A percentile compares a stretch with the other conserved stretches of the same genome.
Evolutionary conservation across 768 basidiomycete genomes (phyloP).

Genomic region (Melanogaster broomeanus): DNA sequence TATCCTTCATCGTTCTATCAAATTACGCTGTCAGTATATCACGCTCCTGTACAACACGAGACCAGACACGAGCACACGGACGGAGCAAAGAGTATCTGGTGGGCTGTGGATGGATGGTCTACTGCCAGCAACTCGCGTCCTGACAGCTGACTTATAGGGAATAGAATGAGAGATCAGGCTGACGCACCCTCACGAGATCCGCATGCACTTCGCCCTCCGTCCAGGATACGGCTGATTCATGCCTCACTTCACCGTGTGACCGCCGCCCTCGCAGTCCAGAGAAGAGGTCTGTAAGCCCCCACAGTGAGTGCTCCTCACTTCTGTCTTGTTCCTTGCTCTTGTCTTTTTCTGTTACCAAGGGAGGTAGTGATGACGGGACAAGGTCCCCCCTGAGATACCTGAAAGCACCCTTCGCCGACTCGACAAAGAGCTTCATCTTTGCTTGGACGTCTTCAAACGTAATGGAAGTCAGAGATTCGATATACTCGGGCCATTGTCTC

Average conservation of each 20-base stretch:
- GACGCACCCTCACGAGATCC: constrained; percentile 68
- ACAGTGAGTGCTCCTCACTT: constrained; percentile 40
- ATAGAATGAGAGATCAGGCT: constrained; percentile 3
- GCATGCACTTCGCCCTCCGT: constrained; percentile 84
- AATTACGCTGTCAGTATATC: constrained; percentile 10
- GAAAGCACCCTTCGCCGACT: constrained; percentile 59
- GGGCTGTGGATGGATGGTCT: constrained; percentile 1
- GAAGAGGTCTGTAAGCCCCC: constrained; percentile 69
- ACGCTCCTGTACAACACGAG: constrained; percentile 4
- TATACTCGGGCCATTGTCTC: constrained; percentile 29
- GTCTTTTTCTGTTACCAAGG: constrained; percentile 29
- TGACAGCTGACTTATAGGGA: not conserved
- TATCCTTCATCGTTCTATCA: constrained; percentile 72
- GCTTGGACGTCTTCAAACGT: constrained; percentile 59
- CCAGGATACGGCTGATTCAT: constrained; percentile 47
- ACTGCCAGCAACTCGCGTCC: not conserved
- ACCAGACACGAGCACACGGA: constrained; percentile 3
- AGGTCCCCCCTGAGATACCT: constrained; percentile 73
- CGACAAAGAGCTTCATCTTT: constrained; percentile 40
- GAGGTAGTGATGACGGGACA: constrained; percentile 37
- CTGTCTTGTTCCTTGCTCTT: constrained; percentile 29
- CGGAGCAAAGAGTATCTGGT: not conserved
- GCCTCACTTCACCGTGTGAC: constrained; percentile 30
- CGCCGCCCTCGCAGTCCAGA: constrained; percentile 54
- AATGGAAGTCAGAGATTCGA: constrained; percentile 52